Evolutionary conservation across 2,329 filamentous ascomycete genomes (phyloP).

Genomic region (Thielaviopsis punctulata): DNA sequence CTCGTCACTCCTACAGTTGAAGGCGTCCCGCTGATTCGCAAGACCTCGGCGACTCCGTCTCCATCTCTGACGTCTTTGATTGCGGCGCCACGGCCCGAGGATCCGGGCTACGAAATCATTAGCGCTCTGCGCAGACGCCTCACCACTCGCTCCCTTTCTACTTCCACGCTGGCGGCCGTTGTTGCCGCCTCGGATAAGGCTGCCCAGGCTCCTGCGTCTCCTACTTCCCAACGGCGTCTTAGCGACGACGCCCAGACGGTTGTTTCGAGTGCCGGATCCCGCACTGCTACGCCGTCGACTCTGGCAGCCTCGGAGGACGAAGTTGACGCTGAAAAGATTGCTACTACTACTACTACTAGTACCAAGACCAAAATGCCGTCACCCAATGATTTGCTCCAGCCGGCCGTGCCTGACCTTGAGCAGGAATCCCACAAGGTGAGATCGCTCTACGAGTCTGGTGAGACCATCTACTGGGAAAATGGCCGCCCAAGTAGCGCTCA

Average conservation of each 20-base stretch:
- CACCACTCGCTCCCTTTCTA: not conserved
- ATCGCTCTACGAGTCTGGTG: constrained; percentile 44
- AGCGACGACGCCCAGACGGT: not conserved
- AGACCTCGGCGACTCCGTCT: constrained; percentile 9
- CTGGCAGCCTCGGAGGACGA: not conserved
- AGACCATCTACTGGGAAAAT: constrained; percentile 35
- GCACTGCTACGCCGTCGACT: constrained; percentile 4
- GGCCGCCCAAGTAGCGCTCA: constrained; percentile 16
- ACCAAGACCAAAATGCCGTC: constrained; percentile 14
- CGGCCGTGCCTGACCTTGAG: constrained; percentile 31
- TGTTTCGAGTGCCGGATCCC: not conserved
- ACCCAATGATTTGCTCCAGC: constrained; percentile 35
- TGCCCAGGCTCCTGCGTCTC: not conserved
- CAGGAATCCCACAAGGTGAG: constrained; percentile 51
- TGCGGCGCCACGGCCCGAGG: not conserved
- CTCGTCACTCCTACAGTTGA: not conserved
- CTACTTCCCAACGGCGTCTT: not conserved
- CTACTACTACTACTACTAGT: not conserved
- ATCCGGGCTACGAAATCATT: constrained; percentile 9
- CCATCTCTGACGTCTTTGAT: constrained; percentile 8
- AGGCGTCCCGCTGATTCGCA: constrained; percentile 4
- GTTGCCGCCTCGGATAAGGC: not conserved
- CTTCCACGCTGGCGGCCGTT: not conserved
- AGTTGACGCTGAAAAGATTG: not conserved
- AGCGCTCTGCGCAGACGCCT: constrained; percentile 3